Base-by-base conservation (phyloP, 179 eudicot species). In the Nepenthes alata region DNA sequence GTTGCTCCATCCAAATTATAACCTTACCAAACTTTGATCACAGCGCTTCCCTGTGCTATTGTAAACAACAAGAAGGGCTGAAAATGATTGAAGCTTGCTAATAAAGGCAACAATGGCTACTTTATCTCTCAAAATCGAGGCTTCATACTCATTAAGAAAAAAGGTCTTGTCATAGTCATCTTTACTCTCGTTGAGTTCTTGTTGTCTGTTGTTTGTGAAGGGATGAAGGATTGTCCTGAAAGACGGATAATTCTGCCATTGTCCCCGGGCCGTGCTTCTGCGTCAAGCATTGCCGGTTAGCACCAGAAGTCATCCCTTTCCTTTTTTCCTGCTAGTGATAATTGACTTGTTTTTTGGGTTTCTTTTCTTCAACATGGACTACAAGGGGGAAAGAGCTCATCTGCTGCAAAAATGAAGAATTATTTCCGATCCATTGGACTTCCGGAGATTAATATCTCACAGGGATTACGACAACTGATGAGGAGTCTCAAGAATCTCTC, bases 381-480 rank as follows among this genome's bases (percentile, higher is more conserved):
- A 45, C 53, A 2, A 11, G 49, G 35, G 53, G 67, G 45, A 16
- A 61, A 48, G 9, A 64, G 64, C 14, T 50, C 61, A 69, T 0
- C 66, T 7, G 53, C 53, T 65, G 37, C 60, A 37, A 68, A 68
- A 75, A 25, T 25, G 25, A 76, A 61, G 4, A 63, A 65, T 53
- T 34, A 71, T 2, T 39, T 68, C 6, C 48, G 70, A 50, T 72
- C 34, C 12, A 6, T 75, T 16, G 57, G 39, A 63, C 67, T 64
- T 63, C 73, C 68, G 2, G 82, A 70, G 60, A 68, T 81, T 3
- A 71, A 69, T 54, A 62, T 85, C 57, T 74, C 83, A 25, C 55
- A 59, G 34, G 82, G 76, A n/a, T n/a, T 85, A 35, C 75, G 60
- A 55, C 78, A 75, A 71, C 58, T 88, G 56, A 78, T 81, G 47